Evolutionary conservation across 495 filamentous ascomycete species (phyloP).

Genomic region (Talaromyces wortmannii): DNA sequence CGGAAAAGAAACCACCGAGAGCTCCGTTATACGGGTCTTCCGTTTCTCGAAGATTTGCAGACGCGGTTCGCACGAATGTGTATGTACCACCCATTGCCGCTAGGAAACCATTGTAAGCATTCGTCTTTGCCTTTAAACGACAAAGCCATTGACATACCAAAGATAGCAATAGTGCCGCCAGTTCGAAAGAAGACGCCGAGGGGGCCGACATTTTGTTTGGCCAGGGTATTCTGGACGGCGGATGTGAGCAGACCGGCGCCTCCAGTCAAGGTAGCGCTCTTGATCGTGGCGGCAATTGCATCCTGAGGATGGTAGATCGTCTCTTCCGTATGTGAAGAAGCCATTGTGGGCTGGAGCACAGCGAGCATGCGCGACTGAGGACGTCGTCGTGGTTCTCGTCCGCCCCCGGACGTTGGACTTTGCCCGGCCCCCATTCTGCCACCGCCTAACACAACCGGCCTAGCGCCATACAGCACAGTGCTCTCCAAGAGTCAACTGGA

Average conservation of each 20-base stretch:
- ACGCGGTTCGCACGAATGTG: constrained; percentile 63
- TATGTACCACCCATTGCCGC: constrained; percentile 77
- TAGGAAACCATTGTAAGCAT: constrained; percentile 18
- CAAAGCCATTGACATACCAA: constrained; percentile 42
- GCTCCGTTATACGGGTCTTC: constrained; percentile 65
- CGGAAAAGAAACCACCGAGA: constrained; percentile 67
- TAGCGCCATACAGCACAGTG: not conserved
- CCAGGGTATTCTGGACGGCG: constrained; percentile 78
- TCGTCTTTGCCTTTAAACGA: not conserved
- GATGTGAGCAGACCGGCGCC: constrained; percentile 63
- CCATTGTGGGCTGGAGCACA: constrained; percentile 33
- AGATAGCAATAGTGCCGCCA: constrained; percentile 57
- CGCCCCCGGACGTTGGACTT: not conserved
- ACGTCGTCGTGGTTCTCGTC: not conserved
- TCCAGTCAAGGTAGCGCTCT: constrained; percentile 57
- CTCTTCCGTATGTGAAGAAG: constrained; percentile 35
- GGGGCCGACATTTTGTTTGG: constrained; percentile 68
- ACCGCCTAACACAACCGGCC: constrained; percentile 4
- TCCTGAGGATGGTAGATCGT: constrained; percentile 69
- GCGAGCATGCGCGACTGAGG: constrained; percentile 15
- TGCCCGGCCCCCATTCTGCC: constrained; percentile 1
- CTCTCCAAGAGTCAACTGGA: not conserved
- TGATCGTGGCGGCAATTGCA: constrained; percentile 60
- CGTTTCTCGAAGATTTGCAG: constrained; percentile 72
- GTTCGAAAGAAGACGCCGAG: constrained; percentile 69